phyloP scores from a whole-genome alignment of 495 filamentous ascomycete genomes.

The Polyplosphaeria fusca region DNA sequence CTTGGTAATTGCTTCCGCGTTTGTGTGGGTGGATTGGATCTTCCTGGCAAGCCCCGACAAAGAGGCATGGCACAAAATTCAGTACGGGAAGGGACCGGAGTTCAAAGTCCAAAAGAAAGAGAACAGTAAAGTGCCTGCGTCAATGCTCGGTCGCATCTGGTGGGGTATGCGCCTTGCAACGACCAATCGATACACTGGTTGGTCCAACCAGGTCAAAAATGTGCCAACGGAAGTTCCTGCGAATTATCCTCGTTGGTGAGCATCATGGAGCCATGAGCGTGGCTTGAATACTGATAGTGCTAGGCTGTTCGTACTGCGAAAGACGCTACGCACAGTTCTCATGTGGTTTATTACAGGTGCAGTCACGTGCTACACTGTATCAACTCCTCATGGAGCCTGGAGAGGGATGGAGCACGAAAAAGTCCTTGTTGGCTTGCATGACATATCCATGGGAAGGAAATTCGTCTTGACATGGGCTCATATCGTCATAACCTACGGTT shows the following conservation, averaged over 20 bases:
- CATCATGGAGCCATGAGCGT: background rate
- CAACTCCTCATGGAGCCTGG: conserved; percentile 5
- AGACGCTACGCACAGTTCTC: background rate
- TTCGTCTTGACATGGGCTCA: conserved; percentile 2
- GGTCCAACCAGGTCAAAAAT: conserved; percentile 19
- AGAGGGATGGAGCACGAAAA: conserved; percentile 10
- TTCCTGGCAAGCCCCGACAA: conserved; percentile 13
- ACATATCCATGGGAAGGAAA: background rate
- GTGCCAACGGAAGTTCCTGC: conserved; percentile 5
- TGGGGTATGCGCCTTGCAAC: conserved; percentile 1
- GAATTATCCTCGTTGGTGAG: conserved; percentile 15
- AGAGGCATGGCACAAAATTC: conserved; percentile 19
- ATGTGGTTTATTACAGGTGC: conserved; percentile 4
- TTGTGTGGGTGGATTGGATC: conserved; percentile 16
- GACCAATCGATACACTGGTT: conserved; percentile 1
- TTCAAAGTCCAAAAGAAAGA: background rate
- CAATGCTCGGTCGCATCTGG: conserved; percentile 7
- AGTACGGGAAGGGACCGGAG: background rate
- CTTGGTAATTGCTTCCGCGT: background rate
- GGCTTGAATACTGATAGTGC: too few relatives aligned
- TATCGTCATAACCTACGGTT: conserved; percentile 14
- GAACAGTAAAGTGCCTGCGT: background rate
- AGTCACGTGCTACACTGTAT: background rate
- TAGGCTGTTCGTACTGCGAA: conserved; percentile 10
- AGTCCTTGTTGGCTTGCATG: background rate